Conservation (phyloP, 257 asterid species). For the Solanum chilense region DNA sequence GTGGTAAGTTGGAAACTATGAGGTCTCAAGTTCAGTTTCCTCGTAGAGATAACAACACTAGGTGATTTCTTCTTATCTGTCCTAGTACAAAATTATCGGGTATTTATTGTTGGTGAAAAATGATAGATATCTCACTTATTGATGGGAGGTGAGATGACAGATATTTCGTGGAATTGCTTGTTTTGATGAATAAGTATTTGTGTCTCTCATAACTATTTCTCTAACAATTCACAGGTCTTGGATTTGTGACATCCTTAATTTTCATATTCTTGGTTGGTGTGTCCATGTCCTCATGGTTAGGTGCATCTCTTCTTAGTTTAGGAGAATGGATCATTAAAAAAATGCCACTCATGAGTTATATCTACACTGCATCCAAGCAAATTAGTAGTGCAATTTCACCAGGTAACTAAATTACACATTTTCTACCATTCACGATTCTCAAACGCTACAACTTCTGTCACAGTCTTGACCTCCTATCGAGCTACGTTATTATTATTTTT, state of each 20-base stretch:
- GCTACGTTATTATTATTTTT: background rate
- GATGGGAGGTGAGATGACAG: background rate
- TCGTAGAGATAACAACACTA: background rate
- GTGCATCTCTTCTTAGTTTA: conserved; percentile 11
- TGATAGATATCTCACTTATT: too few relatives aligned
- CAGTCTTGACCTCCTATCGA: background rate
- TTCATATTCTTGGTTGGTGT: conserved; percentile 16
- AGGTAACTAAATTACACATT: background rate
- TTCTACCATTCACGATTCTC: background rate
- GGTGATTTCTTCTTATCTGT: background rate
- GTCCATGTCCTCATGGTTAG: conserved; percentile 17
- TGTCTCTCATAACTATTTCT: background rate
- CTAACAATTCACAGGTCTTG: conserved; percentile 4
- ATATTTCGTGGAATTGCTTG: background rate
- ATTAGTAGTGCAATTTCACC: conserved; percentile 20
- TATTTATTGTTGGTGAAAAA: too few relatives aligned
- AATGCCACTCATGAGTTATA: conserved; percentile 11
- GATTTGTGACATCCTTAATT: conserved; percentile 12
- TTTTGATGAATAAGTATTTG: background rate
- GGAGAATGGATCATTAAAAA: conserved; percentile 16
- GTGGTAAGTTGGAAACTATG: background rate
- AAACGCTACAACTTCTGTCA: background rate
- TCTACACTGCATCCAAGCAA: conserved; percentile 13
- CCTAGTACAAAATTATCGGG: too few relatives aligned
- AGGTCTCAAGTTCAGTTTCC: background rate